Conservation (phyloP, 768 basidiomycete species). For the Melanogaster broomeanus region DNA sequence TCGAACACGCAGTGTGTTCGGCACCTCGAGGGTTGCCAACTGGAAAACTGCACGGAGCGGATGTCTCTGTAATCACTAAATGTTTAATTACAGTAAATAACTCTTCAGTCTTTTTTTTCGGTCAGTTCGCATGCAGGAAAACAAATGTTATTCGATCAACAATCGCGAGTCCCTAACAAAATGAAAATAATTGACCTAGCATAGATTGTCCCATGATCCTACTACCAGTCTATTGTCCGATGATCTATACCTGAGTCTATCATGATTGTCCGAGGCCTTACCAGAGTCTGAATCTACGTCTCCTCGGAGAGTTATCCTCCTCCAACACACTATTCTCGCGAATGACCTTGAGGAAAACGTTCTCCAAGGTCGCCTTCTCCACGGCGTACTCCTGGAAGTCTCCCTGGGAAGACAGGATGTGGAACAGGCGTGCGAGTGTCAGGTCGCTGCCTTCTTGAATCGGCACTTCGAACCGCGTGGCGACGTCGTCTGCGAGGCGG, state of each 20-base stretch:
- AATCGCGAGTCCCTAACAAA: neutral
- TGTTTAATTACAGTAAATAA: too few relatives aligned
- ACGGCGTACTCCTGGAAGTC: constrained; percentile 70
- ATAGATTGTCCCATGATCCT: too few relatives aligned
- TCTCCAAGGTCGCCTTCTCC: constrained; percentile 69
- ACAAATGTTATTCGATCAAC: constrained; percentile 1
- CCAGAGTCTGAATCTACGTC: constrained; percentile 10
- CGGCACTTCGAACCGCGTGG: constrained; percentile 75
- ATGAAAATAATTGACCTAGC: too few relatives aligned
- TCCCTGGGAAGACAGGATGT: constrained; percentile 49
- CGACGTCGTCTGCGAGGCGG: constrained; percentile 70
- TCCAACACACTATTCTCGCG: constrained; percentile 60
- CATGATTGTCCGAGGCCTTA: too few relatives aligned
- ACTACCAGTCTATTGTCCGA: too few relatives aligned
- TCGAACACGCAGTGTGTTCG: constrained; percentile 58
- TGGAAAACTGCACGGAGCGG: constrained; percentile 49
- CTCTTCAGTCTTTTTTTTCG: neutral
- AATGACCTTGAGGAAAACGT: constrained; percentile 72
- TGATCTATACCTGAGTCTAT: too few relatives aligned
- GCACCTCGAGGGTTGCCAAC: constrained; percentile 35
- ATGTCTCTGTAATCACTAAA: neutral
- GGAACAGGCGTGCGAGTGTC: constrained; percentile 62
- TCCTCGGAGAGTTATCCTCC: constrained; percentile 32
- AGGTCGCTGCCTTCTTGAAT: constrained; percentile 34
- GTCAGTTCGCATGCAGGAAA: constrained; percentile 5